Conservation (phyloP, 2,329 filamentous ascomycete species). For the Pseudogymnoascus destructans region DNA sequence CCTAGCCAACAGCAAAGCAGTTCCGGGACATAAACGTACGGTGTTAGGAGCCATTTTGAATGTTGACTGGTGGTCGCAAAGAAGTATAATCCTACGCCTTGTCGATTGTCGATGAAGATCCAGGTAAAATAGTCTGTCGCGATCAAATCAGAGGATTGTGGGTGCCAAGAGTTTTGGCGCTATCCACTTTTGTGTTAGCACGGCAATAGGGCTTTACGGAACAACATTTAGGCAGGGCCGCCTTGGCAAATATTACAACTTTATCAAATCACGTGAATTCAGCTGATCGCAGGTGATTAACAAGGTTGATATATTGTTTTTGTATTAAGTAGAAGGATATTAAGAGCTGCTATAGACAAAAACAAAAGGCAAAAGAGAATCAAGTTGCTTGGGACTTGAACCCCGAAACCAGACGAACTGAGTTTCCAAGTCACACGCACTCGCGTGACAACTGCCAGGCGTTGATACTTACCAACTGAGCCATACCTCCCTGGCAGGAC, state of each 20-base stretch:
- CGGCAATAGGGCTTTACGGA: neutral
- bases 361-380: constrained; percentile 5
- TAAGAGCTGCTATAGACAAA: neutral
- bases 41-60: constrained; percentile 71
- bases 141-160: constrained; percentile 4
- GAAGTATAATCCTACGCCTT: constrained; percentile 42
- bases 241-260: neutral
- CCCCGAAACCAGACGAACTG: constrained; percentile 5
- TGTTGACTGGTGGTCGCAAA: constrained; percentile 48
- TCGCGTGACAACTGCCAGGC: neutral
- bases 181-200: constrained; percentile 3
- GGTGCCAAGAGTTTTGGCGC: constrained; percentile 8
- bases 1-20: constrained; percentile 88
- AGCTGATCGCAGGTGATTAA: neutral
- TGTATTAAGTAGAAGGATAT: neutral
- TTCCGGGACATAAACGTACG: constrained; percentile 65
- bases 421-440: constrained; percentile 8
- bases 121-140: constrained; percentile 2
- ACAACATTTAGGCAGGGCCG: neutral
- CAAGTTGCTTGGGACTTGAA: neutral
- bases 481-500: constrained; percentile 7
- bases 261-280: neutral
- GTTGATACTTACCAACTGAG: constrained; percentile 5
- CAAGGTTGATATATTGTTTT: neutral
- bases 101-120: constrained; percentile 13